Conservation (phyloP, 2,329 filamentous ascomycete species). For the Cordyceps javanica region DNA sequence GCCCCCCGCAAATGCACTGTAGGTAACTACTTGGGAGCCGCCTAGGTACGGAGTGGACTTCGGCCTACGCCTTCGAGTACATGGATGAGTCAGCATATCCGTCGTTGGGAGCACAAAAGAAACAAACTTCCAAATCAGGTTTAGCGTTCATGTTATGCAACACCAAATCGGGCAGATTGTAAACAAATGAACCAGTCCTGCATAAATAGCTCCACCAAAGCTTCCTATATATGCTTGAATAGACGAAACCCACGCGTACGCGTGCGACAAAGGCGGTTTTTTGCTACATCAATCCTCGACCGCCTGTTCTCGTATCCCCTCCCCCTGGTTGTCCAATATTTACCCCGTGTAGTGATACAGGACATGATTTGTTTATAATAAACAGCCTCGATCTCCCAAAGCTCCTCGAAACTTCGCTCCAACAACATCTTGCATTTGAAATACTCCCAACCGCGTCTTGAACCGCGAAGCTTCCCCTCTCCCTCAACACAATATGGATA, state of each 20-base stretch:
- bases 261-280: conserved; percentile 1
- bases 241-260: conserved; percentile 11
- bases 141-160: neutral
- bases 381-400: neutral
- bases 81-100: conserved; percentile 4
- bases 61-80: neutral
- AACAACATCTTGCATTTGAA: neutral
- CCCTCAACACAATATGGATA: conserved; percentile 3
- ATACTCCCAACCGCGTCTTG: conserved; percentile 2
- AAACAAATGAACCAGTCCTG: conserved; percentile 8
- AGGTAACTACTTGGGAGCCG: neutral
- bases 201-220: conserved; percentile 7
- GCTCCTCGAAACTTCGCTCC: neutral
- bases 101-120: neutral
- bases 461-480: neutral
- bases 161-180: conserved; percentile 11
- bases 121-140: conserved; percentile 5
- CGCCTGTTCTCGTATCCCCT: neutral
- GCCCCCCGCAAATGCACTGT: neutral
- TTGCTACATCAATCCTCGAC: neutral
- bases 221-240: neutral
- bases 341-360: neutral
- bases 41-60: neutral
- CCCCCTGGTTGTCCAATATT: neutral
- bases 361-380: neutral